Base-by-base conservation (phyloP, 768 basidiomycete species). In the Aureoboletus auriporus region DNA sequence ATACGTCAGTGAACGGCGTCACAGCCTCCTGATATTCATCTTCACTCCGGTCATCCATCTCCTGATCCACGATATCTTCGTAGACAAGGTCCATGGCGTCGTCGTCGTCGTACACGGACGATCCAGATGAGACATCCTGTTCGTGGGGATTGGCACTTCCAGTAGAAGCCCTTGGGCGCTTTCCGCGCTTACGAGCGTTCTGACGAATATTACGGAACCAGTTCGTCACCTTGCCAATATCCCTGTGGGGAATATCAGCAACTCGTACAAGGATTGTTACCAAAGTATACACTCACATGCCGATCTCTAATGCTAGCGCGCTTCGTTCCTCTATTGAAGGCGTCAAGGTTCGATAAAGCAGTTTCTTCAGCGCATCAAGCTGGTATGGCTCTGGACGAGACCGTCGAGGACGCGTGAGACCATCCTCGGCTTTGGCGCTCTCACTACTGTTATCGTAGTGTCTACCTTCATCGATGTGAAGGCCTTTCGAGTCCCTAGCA, bases 181-280 rank as follows among this genome's bases (percentile, higher is more conserved):
- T 81, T 48, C 78, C 76, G 20, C 87, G 80, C 66, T 83, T 89
- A 37, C 87, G 71, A n/a, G 87, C 77, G 14, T 85, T 86, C 69
- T 91, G 88, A 33, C 88, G 79, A 49, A 90, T 74, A 61, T 91
- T 91, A 31, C 88, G 76, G 74, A 90, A 90, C 88, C 88, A 91
- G 64, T 91, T 91, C 14, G 88, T 89, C 44, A 91, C 87, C 68
- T 88, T 89, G 54, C 82, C 84, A 48, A 90, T 66, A 67, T 91
- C 88, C 88, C 80, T 83, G 49, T 23, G 12, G 46, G 44, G 48
- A 52, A 47, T 46, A 60, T 49, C 50, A 57, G 30, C 26, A 13
- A 58, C 44, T 35, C 27, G 49, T 46, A 38, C 39, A 14, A 28
- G 14, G 2, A 27, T 4, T 5, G 10, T 34, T 12, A 14, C 10